A percentile compares a stretch with the other conserved stretches of the same genome.
Evolutionary conservation across 1,284 basidiomycete species (phyloP).

Genomic region (Calocybe gambosa): DNA sequence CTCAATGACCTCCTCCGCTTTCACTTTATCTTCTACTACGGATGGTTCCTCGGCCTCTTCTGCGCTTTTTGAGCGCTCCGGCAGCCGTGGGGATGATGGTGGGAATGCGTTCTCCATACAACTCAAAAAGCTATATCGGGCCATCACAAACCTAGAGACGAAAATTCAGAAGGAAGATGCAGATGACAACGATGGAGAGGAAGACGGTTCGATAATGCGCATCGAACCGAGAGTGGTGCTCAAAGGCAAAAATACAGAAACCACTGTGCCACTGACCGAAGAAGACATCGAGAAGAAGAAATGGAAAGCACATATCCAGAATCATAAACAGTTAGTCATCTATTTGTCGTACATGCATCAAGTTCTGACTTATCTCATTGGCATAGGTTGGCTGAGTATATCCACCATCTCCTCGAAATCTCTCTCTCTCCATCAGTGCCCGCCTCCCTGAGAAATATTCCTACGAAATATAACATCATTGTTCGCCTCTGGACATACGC

Average conservation of each 20-base stretch:
- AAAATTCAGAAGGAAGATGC: conserved; percentile 63
- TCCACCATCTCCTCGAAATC: conserved; percentile 83
- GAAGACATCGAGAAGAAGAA: conserved; percentile 59
- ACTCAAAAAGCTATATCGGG: conserved; percentile 77
- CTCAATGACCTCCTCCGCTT: conserved; percentile 63
- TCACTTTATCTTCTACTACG: conserved; percentile 74
- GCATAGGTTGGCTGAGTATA: conserved; percentile 77
- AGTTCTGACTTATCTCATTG: conserved; percentile 3
- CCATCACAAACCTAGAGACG: conserved; percentile 66
- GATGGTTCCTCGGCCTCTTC: conserved; percentile 67
- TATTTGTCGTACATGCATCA: not conserved
- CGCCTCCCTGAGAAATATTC: conserved; percentile 81
- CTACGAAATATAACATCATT: conserved; percentile 92
- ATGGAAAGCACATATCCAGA: conserved; percentile 57
- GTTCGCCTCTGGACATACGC: conserved; percentile 89
- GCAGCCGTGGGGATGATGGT: conserved; percentile 45
- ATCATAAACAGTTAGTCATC: conserved; percentile 62
- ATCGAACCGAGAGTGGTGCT: conserved; percentile 43
- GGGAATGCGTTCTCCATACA: conserved; percentile 63
- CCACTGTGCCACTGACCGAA: conserved; percentile 21
- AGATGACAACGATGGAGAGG: conserved; percentile 42
- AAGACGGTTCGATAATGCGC: conserved; percentile 12
- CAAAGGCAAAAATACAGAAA: conserved; percentile 37
- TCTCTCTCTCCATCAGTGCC: conserved; percentile 86
- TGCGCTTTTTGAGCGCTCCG: conserved; percentile 50